These are phyloP conservation scores for Metarhizium anisopliae DNA, from an alignment of 2,329 filamentous ascomycete species.

Conservation along the genomic window DNA sequence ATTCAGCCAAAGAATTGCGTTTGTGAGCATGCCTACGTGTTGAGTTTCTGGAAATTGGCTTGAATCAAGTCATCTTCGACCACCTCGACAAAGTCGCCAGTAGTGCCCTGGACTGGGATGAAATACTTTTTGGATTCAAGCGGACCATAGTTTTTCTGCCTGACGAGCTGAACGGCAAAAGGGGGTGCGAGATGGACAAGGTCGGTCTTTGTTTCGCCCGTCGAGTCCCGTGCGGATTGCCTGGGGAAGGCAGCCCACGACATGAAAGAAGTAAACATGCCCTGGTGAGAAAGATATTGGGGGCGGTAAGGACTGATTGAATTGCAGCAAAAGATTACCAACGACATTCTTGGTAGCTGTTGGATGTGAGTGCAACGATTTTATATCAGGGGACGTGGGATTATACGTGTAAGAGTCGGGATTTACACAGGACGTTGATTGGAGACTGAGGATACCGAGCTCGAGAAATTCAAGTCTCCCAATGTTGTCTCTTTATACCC, in stretches of 20 bases:
- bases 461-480: too few species aligned
- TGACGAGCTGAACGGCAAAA: slow-evolving; percentile 31
- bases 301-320: slow-evolving; percentile 13
- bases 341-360: too few species aligned
- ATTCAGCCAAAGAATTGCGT: background rate
- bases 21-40: slow-evolving; percentile 23
- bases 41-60: slow-evolving; percentile 35
- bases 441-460: too few species aligned
- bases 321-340: too few species aligned
- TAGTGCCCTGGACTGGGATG: slow-evolving; percentile 9
- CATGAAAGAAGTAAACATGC: slow-evolving; percentile 17
- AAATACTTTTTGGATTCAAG: slow-evolving; percentile 36
- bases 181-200: slow-evolving; percentile 3
- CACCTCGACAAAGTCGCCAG: slow-evolving; percentile 22
- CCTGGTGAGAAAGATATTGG: slow-evolving; percentile 14
- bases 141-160: slow-evolving; percentile 35
- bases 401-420: too few species aligned
- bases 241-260: slow-evolving; percentile 22
- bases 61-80: slow-evolving; percentile 27
- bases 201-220: background rate
- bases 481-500: too few species aligned
- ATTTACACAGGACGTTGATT: too few species aligned
- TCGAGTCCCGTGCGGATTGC: slow-evolving; percentile 1
- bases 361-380: too few species aligned
- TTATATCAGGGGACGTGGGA: too few species aligned